Conservation (phyloP, 306 rosid species). For the Sindora glabra region DNA sequence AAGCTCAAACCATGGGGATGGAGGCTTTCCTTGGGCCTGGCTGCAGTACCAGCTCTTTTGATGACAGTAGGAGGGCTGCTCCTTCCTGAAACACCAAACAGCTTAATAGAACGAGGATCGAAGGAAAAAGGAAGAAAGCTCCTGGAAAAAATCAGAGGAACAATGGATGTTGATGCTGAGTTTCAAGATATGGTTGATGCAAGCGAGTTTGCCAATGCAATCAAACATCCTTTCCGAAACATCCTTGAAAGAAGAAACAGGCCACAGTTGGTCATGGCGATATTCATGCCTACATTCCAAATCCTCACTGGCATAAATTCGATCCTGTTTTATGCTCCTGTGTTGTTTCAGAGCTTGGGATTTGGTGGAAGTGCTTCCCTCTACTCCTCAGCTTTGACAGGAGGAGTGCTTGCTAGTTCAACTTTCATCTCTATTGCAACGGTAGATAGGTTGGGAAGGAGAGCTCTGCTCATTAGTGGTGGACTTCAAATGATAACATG, state of each 20-base stretch:
- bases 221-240: slow-evolving; percentile 67
- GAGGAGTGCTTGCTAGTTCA: slow-evolving; percentile 74
- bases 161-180: slow-evolving; percentile 66
- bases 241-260: slow-evolving; percentile 54
- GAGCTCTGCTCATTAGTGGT: slow-evolving; percentile 69
- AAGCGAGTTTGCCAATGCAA: slow-evolving; percentile 54
- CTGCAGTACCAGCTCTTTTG: slow-evolving; percentile 55
- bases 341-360: slow-evolving; percentile 82
- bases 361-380: slow-evolving; percentile 71
- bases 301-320: slow-evolving; percentile 89
- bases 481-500: slow-evolving; percentile 80
- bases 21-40: slow-evolving; percentile 87
- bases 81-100: slow-evolving; percentile 92
- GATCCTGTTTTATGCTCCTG: slow-evolving; percentile 82
- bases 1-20: slow-evolving; percentile 80
- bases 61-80: slow-evolving; percentile 79
- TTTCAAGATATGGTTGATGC: slow-evolving; percentile 80
- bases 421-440: slow-evolving; percentile 73
- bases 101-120: slow-evolving; percentile 61
- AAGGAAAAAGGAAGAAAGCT: slow-evolving; percentile 54
- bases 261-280: slow-evolving; percentile 81
- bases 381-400: slow-evolving; percentile 81
- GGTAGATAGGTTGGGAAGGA: slow-evolving; percentile 71
- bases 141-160: slow-evolving; percentile 68
- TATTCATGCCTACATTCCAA: slow-evolving; percentile 79